These are phyloP conservation scores for Cryptococcus wingfieldii DNA, from an alignment of 1,284 basidiomycete genomes.

Conservation along the genomic window DNA sequence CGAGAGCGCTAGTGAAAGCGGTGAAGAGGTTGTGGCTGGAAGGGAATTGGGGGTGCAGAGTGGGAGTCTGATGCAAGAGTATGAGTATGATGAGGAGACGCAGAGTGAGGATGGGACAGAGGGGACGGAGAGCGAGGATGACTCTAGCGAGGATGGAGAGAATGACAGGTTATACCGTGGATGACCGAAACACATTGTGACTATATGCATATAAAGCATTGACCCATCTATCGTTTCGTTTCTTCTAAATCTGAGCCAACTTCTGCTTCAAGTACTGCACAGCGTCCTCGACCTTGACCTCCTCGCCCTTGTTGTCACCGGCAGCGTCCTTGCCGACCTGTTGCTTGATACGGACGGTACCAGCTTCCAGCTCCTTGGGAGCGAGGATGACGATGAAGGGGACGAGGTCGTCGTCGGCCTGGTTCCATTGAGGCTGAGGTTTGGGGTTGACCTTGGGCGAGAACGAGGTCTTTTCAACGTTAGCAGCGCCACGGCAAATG, in stretches of 20 bases:
- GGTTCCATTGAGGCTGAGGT: slow-evolving; percentile 75
- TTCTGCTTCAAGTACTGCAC: slow-evolving; percentile 59
- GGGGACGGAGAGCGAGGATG: slow-evolving; percentile 3
- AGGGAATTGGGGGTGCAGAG: background rate
- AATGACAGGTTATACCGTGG: slow-evolving; percentile 7
- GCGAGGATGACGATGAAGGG: slow-evolving; percentile 90
- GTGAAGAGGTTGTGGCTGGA: background rate
- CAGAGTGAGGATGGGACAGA: slow-evolving; percentile 7
- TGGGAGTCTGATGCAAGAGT: slow-evolving; percentile 30
- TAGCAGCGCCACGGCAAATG: background rate
- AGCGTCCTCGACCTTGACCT: slow-evolving; percentile 65
- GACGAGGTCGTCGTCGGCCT: slow-evolving; percentile 85
- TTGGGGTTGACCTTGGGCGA: slow-evolving; percentile 91
- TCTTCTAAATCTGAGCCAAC: slow-evolving; percentile 12
- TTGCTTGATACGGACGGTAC: slow-evolving; percentile 85
- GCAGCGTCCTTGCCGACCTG: slow-evolving; percentile 70
- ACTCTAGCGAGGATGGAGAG: slow-evolving; percentile 6
- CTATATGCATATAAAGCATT: background rate
- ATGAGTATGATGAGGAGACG: slow-evolving; percentile 21
- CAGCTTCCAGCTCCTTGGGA: slow-evolving; percentile 74
- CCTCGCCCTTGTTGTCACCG: slow-evolving; percentile 60
- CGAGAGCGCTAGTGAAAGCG: slow-evolving; percentile 33
- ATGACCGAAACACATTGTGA: background rate
- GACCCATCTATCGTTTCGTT: background rate
- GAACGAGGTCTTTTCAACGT: slow-evolving; percentile 71